Conservation (phyloP, 768 basidiomycete species). For the Amanita jacksonii region DNA sequence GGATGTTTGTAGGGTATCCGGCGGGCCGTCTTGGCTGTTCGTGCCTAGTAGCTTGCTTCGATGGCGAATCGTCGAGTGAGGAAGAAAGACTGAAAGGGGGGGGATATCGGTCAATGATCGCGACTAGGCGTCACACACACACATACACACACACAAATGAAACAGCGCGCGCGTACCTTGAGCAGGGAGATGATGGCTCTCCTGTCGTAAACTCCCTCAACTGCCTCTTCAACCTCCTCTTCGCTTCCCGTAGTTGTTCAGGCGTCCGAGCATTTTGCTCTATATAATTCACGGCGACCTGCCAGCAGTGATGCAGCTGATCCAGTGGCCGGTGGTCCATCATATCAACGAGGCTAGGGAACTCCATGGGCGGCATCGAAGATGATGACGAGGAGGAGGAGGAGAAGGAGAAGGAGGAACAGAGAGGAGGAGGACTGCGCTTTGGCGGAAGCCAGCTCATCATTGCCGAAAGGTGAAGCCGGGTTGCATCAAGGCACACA, state of each 20-base stretch:
- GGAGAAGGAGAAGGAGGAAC: not conserved
- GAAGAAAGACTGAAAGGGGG: not conserved
- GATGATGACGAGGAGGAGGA: not conserved
- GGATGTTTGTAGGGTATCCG: not conserved
- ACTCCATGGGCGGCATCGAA: not conserved
- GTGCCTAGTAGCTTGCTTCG: not conserved
- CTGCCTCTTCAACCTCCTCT: constrained; percentile 1
- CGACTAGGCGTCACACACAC: too few species aligned
- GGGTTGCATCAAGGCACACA: constrained; percentile 3
- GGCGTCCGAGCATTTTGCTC: not conserved
- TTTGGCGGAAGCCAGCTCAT: not conserved
- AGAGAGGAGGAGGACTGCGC: too few species aligned
- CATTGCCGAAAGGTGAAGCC: constrained; percentile 3
- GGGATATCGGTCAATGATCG: too few species aligned
- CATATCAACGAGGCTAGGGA: constrained; percentile 1
- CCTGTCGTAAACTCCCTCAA: constrained; percentile 7
- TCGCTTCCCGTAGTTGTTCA: constrained; percentile 1
- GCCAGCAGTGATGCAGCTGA: constrained; percentile 6
- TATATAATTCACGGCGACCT: constrained; percentile 1
- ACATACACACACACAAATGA: too few species aligned
- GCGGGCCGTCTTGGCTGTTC: not conserved
- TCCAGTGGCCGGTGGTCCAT: constrained; percentile 4
- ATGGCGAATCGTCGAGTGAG: not conserved
- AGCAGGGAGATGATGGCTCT: constrained; percentile 1
- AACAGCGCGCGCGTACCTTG: too few species aligned